phyloP scores from a whole-genome alignment of 257 asterid species.

The Jacaranda mimosifolia region DNA sequence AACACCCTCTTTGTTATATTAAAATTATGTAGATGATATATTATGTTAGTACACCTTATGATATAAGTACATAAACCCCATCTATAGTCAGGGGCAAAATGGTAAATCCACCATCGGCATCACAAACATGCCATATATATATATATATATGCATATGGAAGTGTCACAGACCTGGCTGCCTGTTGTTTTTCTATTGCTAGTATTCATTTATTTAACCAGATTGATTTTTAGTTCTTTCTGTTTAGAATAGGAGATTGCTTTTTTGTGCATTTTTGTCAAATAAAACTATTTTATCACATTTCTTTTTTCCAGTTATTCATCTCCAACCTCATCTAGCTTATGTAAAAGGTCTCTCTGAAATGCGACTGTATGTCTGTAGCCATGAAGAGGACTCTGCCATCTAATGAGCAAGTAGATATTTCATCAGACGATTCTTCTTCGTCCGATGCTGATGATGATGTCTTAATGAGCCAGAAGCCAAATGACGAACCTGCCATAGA shows the following conservation, averaged over 20 bases:
- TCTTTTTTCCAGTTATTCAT: slow-evolving; percentile 19
- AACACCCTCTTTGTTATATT: too few relatives aligned
- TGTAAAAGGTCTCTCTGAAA: slow-evolving; percentile 14
- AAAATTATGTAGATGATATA: too few relatives aligned
- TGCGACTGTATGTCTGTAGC: slow-evolving; percentile 27
- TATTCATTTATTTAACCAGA: too few relatives aligned
- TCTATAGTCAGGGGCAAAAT: too few relatives aligned
- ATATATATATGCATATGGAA: not conserved
- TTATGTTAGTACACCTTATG: too few relatives aligned
- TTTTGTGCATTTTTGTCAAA: not conserved
- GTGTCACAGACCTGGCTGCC: not conserved
- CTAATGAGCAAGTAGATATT: slow-evolving; percentile 61
- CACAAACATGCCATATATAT: too few relatives aligned
- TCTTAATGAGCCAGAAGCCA: slow-evolving; percentile 29
- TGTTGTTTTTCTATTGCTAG: too few relatives aligned
- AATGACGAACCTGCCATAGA: slow-evolving; percentile 43
- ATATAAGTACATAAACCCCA: too few relatives aligned
- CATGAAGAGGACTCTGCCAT: slow-evolving; percentile 48
- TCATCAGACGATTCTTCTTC: slow-evolving; percentile 68
- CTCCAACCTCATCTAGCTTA: slow-evolving; percentile 25
- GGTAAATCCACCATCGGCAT: too few relatives aligned
- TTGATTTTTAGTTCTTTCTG: not conserved
- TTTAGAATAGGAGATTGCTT: not conserved
- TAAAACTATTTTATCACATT: not conserved
- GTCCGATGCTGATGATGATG: slow-evolving; percentile 52